Conservation (phyloP, 495 filamentous ascomycete genomes). For the Hypoxylon fragiforme region DNA sequence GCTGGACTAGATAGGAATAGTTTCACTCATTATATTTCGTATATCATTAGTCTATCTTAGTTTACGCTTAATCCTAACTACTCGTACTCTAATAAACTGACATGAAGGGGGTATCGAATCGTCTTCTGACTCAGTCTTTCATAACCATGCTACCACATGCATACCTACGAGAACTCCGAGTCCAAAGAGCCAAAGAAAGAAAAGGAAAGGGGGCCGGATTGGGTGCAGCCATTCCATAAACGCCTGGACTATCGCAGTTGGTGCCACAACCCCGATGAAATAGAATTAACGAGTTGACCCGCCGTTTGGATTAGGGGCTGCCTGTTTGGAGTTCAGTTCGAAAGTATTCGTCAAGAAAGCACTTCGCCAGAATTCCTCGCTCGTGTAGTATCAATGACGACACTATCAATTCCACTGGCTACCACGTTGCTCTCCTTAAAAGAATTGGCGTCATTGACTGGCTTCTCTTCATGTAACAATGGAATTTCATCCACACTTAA, state of each 20-base stretch:
- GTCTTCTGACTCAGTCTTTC: constrained; percentile 22
- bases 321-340: no score
- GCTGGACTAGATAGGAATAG: neutral
- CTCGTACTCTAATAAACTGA: constrained; percentile 12
- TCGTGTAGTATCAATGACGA: constrained; percentile 45
- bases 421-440: constrained; percentile 8
- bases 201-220: neutral
- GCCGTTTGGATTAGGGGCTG: no score
- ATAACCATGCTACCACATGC: neutral
- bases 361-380: constrained; percentile 42
- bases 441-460: constrained; percentile 18
- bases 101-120: constrained; percentile 28
- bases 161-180: constrained; percentile 5
- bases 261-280: no score
- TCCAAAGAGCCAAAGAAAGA: neutral
- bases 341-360: neutral
- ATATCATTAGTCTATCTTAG: neutral
- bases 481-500: constrained; percentile 59
- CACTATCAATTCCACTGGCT: constrained; percentile 47
- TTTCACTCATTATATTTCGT: neutral
- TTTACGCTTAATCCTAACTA: constrained; percentile 13
- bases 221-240: no score
- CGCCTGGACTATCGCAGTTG: neutral
- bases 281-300: no score
- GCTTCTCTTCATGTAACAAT: constrained; percentile 52